Evolutionary conservation across 768 basidiomycete species (phyloP).

Genomic region (Lenzites betulinus): DNA sequence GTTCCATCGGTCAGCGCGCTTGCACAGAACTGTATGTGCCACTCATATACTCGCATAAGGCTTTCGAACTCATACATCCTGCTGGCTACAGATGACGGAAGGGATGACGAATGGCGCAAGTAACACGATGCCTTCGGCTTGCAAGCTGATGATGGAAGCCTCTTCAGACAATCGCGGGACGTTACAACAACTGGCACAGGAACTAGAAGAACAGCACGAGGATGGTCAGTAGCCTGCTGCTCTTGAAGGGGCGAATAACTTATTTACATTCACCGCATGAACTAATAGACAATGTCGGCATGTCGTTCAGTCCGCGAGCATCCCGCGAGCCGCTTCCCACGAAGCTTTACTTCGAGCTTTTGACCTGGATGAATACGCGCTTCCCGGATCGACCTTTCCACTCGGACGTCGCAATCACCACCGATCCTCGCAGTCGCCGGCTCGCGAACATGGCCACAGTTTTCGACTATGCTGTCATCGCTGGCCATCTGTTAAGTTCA

Average conservation of each 20-base stretch:
- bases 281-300: background rate
- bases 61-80: background rate
- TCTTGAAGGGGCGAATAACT: background rate
- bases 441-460: background rate
- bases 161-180: background rate
- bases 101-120: background rate
- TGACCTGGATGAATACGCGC: background rate
- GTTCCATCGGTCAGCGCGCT: conserved; percentile 17
- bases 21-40: conserved; percentile 21
- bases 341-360: background rate
- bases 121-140: background rate
- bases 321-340: background rate
- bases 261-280: background rate
- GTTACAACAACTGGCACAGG: background rate
- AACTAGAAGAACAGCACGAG: background rate
- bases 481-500: no score
- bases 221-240: background rate
- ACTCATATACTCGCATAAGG: no score
- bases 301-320: background rate
- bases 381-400: background rate
- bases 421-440: background rate
- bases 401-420: background rate
- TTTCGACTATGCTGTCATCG: background rate
- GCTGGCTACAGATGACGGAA: background rate
- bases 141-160: background rate